These are phyloP conservation scores for Bothriochloa decipiens DNA, from an alignment of 176 grass and related monocot genomes.

Conservation along the genomic window DNA sequence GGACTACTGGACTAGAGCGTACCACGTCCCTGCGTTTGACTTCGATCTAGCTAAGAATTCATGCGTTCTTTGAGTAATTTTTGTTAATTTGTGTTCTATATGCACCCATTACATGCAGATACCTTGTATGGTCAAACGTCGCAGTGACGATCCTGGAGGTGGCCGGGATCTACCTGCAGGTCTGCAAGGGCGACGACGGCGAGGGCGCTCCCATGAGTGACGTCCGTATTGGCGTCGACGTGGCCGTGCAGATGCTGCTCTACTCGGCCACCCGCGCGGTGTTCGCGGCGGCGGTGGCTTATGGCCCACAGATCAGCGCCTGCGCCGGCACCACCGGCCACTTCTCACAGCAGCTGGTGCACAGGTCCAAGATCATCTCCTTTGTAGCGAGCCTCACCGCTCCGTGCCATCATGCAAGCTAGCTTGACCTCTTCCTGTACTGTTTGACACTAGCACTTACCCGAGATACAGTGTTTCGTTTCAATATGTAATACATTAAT, in stretches of 20 bases:
- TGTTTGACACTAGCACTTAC: too few relatives aligned
- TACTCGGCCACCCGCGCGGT: not conserved
- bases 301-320: slow-evolving; percentile 2
- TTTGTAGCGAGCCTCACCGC: not conserved
- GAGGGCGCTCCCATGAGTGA: not conserved
- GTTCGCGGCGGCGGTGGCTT: not conserved
- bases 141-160: slow-evolving; percentile 1
- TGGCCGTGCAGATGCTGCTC: slow-evolving; percentile 18
- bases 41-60: too few relatives aligned
- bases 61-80: too few relatives aligned
- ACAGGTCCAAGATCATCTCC: slow-evolving; percentile 15
- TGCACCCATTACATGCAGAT: too few relatives aligned
- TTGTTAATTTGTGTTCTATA: too few relatives aligned
- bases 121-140: too few relatives aligned
- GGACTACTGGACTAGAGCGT: too few relatives aligned
- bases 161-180: slow-evolving; percentile 26
- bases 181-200: not conserved
- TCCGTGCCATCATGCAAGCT: too few relatives aligned
- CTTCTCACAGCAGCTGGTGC: not conserved
- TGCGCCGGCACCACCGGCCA: not conserved
- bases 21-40: too few relatives aligned
- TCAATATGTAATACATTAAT: too few relatives aligned
- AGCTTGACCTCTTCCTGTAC: too few relatives aligned
- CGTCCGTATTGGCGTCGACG: not conserved
- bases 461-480: too few relatives aligned